These are phyloP conservation scores for Salix dunnii DNA, from an alignment of 345 rosid genomes.

Conservation along the genomic window DNA sequence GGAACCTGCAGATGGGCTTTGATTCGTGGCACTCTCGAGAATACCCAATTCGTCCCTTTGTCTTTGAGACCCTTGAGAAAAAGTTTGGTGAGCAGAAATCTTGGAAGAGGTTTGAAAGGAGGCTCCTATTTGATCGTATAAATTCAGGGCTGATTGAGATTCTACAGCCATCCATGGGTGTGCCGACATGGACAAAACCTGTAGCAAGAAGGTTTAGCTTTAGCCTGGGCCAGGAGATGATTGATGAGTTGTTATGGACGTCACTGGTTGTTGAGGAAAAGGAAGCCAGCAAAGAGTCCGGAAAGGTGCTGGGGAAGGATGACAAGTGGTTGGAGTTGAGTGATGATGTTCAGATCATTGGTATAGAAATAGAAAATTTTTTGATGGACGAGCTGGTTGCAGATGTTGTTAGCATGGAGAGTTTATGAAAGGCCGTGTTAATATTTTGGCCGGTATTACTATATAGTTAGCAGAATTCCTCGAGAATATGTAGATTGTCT, in stretches of 20 bases:
- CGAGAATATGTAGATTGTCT: neutral
- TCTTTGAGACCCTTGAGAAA: conserved; percentile 75
- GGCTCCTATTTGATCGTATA: conserved; percentile 66
- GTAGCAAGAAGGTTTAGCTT: conserved; percentile 42
- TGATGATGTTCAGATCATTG: conserved; percentile 50
- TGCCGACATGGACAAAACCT: conserved; percentile 43
- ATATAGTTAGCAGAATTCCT: neutral
- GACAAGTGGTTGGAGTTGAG: conserved; percentile 59
- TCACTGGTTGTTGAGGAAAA: conserved; percentile 44
- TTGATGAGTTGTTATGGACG: conserved; percentile 54
- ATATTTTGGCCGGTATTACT: conserved; percentile 5
- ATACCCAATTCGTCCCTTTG: conserved; percentile 31
- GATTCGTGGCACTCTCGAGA: conserved; percentile 27
- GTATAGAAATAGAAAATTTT: conserved; percentile 59
- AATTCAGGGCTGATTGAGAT: conserved; percentile 46
- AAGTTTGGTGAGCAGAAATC: conserved; percentile 55
- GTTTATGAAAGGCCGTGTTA: conserved; percentile 16
- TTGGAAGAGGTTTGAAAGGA: conserved; percentile 76
- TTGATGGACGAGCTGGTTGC: conserved; percentile 63
- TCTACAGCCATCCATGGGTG: conserved; percentile 38
- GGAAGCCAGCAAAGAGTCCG: conserved; percentile 33
- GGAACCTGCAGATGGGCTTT: conserved; percentile 15
- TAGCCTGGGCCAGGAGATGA: conserved; percentile 19
- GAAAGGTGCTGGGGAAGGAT: conserved; percentile 39
- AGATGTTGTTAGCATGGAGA: conserved; percentile 49